Evolutionary conservation across 228 moss, liverwort and hornwort species (phyloP).

Genomic region (Sphagnum magellanicum): DNA sequence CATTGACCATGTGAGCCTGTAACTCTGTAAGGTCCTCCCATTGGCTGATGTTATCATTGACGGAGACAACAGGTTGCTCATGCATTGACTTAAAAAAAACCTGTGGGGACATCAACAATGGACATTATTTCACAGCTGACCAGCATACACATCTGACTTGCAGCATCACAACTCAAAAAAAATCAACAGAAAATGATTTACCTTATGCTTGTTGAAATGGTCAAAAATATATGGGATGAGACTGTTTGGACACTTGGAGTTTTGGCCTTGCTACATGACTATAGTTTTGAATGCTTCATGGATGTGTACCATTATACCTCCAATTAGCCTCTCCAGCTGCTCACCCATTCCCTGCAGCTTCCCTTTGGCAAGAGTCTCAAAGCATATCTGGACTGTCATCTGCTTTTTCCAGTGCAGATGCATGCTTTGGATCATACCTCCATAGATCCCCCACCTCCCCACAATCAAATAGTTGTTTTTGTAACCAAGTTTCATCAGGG

Average conservation of each 20-base stretch:
- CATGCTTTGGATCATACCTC: constrained; percentile 49
- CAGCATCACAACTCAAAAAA: not conserved
- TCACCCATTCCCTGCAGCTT: constrained; percentile 15
- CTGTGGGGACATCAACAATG: constrained; percentile 14
- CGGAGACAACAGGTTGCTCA: constrained; percentile 67
- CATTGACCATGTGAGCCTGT: constrained; percentile 53
- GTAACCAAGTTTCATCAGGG: constrained; percentile 40
- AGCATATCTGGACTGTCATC: constrained; percentile 47
- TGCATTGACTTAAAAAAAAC: constrained; percentile 81
- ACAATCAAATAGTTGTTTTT: constrained; percentile 53
- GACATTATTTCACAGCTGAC: not conserved
- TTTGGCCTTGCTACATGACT: constrained; percentile 90
- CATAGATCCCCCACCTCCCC: constrained; percentile 44
- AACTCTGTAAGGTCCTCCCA: constrained; percentile 58
- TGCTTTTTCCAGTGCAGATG: constrained; percentile 62
- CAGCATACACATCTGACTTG: not conserved
- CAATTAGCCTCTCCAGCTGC: constrained; percentile 6
- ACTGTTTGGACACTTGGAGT: constrained; percentile 79
- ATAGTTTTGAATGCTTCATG: constrained; percentile 44
- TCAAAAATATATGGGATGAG: constrained; percentile 75
- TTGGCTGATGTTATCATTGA: constrained; percentile 58
- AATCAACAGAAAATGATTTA: constrained; percentile 6
- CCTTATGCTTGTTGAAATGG: constrained; percentile 94
- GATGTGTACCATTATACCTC: constrained; percentile 1
- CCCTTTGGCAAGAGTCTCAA: constrained; percentile 27